These are phyloP conservation scores for Linum lewisii DNA, from an alignment of 345 rosid genomes.

Conservation along the genomic window DNA sequence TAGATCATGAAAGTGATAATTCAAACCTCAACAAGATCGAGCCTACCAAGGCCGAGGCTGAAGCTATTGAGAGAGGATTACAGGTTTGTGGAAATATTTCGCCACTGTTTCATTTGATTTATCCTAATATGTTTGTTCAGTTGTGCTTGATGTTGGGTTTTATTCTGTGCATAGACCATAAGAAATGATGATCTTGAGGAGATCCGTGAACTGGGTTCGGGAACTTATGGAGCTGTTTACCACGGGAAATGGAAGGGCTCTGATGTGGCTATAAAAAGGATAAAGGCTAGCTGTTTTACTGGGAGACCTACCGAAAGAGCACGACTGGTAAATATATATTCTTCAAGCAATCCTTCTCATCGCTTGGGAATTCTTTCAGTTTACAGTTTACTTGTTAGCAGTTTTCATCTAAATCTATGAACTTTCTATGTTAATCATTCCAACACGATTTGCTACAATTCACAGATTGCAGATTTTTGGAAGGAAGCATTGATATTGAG, in stretches of 20 bases:
- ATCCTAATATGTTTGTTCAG: neutral
- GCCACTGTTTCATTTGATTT: neutral
- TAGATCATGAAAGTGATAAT: conserved; percentile 55
- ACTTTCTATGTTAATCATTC: neutral
- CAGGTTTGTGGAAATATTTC: conserved; percentile 41
- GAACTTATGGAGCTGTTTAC: conserved; percentile 95
- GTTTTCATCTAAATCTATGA: too few species aligned
- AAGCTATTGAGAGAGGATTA: conserved; percentile 82
- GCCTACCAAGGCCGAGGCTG: conserved; percentile 90
- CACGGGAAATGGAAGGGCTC: conserved; percentile 99
- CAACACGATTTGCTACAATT: neutral
- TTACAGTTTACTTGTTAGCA: neutral
- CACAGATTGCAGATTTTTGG: conserved; percentile 96
- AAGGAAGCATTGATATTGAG: conserved; percentile 89
- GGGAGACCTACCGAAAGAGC: conserved; percentile 97
- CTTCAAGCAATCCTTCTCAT: neutral
- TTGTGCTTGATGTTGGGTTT: conserved; percentile 1
- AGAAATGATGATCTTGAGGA: conserved; percentile 92
- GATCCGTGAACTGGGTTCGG: conserved; percentile 81
- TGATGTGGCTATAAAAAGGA: conserved; percentile 95
- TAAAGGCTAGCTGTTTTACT: conserved; percentile 98
- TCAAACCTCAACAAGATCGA: conserved; percentile 57
- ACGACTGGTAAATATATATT: conserved; percentile 30
- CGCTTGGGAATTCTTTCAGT: neutral
- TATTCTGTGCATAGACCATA: conserved; percentile 52